Evolutionary conservation across 2,329 filamentous ascomycete species (phyloP).

Genomic region (Trichoderma sp.): DNA sequence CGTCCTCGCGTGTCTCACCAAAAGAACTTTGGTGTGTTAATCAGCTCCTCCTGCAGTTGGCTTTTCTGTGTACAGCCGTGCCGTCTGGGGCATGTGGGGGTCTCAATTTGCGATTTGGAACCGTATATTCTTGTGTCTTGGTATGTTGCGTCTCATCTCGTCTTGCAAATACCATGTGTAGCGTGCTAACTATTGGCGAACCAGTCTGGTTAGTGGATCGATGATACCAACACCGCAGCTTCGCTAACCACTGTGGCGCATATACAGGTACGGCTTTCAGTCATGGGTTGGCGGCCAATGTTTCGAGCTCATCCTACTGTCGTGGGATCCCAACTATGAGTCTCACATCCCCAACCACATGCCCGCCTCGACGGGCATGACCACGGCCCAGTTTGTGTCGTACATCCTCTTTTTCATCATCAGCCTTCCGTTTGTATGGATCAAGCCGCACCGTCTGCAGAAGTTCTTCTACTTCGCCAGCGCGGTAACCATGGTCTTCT

Average conservation of each 20-base stretch:
- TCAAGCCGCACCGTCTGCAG: conserved; percentile 47
- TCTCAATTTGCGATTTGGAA: conserved; percentile 47
- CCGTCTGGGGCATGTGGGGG: conserved; percentile 46
- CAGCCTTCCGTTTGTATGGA: conserved; percentile 47
- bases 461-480: conserved; percentile 46
- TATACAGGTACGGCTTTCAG: conserved; percentile 45
- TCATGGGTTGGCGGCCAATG: conserved; percentile 51
- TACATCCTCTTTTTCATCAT: conserved; percentile 49
- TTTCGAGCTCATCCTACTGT: conserved; percentile 48
- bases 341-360: conserved; percentile 46
- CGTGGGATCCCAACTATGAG: conserved; percentile 48
- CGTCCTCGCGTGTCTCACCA: too few relatives aligned
- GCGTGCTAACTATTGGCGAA: conserved; percentile 7
- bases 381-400: conserved; percentile 46
- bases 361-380: conserved; percentile 45
- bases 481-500: conserved; percentile 44
- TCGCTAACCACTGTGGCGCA: background rate
- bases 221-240: background rate
- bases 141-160: conserved; percentile 32
- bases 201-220: background rate
- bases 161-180: background rate
- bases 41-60: conserved; percentile 31
- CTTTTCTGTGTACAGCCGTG: conserved; percentile 44
- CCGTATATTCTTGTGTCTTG: conserved; percentile 44
- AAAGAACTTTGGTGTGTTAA: background rate